Evolutionary conservation across 177 flowering plant genomes (phyloP).

Genomic region (Tripterygium wilfordii): DNA sequence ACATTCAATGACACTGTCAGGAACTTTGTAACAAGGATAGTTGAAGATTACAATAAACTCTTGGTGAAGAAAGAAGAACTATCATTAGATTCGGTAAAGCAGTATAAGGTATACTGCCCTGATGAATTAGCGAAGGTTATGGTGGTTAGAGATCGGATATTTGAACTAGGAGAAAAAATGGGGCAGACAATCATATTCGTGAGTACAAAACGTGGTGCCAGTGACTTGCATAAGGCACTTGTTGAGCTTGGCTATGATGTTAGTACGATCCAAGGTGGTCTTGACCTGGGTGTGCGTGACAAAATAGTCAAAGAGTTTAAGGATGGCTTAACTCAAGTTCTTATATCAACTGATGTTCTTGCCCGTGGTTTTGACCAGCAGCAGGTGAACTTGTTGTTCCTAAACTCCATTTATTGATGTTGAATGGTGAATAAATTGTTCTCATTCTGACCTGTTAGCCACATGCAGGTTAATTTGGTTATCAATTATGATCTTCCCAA

Average conservation of each 20-base stretch:
- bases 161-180: constrained; percentile 55
- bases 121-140: constrained; percentile 31
- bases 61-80: constrained; percentile 94
- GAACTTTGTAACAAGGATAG: constrained; percentile 58
- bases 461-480: constrained; percentile 77
- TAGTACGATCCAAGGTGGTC: constrained; percentile 80
- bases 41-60: constrained; percentile 66
- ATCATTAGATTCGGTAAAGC: constrained; percentile 73
- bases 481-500: constrained; percentile 82
- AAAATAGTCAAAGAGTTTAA: constrained; percentile 83
- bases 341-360: constrained; percentile 87
- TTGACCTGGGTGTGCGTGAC: constrained; percentile 60
- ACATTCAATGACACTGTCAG: constrained; percentile 79
- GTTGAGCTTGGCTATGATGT: constrained; percentile 59
- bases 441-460: not conserved
- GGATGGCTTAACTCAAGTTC: constrained; percentile 81
- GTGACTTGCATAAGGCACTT: constrained; percentile 48
- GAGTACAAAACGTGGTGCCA: constrained; percentile 49
- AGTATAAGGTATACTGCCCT: constrained; percentile 55
- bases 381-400: no score
- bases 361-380: constrained; percentile 96
- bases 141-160: constrained; percentile 63
- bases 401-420: not conserved
- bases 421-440: not conserved
- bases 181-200: constrained; percentile 52